Evolutionary conservation across 345 rosid species (phyloP).

Genomic region (Dipteronia dyeriana): DNA sequence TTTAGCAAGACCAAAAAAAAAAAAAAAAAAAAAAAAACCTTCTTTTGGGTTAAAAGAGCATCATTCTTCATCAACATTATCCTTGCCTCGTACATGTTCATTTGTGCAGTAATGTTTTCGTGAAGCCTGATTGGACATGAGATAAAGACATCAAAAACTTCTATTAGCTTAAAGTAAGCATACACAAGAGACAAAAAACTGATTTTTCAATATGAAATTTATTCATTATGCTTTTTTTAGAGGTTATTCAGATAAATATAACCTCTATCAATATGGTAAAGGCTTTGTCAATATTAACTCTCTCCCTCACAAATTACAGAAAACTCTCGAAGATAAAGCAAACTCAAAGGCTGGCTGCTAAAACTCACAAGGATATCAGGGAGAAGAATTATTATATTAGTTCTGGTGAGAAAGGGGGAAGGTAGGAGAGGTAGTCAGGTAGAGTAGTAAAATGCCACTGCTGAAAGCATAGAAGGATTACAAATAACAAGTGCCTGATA

Average conservation of each 20-base stretch:
- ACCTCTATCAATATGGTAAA: not conserved
- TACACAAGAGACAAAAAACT: not conserved
- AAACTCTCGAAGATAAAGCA: not conserved
- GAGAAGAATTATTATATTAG: not conserved
- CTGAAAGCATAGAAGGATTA: not conserved
- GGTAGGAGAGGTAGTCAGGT: no score
- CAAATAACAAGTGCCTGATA: not conserved
- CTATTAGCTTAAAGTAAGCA: not conserved
- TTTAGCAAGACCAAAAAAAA: conserved; percentile 26
- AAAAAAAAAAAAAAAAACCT: conserved; percentile 1
- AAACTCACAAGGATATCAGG: not conserved
- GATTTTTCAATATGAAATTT: not conserved
- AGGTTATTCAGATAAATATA: not conserved
- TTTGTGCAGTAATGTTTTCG: conserved; percentile 93
- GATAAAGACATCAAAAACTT: conserved; percentile 1
- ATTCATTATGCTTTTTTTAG: conserved; percentile 2
- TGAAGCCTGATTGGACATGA: conserved; percentile 64
- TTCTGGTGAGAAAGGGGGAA: no score
- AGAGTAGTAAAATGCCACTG: no score
- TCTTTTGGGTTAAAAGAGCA: conserved; percentile 25
- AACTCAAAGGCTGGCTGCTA: not conserved
- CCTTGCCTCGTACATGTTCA: conserved; percentile 53
- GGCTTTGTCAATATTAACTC: not conserved
- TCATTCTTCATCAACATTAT: conserved; percentile 95
- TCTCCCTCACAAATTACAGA: not conserved